phyloP scores from a whole-genome alignment of 1,139 yeast genomes.

The Hyphopichia buzzinii region DNA sequence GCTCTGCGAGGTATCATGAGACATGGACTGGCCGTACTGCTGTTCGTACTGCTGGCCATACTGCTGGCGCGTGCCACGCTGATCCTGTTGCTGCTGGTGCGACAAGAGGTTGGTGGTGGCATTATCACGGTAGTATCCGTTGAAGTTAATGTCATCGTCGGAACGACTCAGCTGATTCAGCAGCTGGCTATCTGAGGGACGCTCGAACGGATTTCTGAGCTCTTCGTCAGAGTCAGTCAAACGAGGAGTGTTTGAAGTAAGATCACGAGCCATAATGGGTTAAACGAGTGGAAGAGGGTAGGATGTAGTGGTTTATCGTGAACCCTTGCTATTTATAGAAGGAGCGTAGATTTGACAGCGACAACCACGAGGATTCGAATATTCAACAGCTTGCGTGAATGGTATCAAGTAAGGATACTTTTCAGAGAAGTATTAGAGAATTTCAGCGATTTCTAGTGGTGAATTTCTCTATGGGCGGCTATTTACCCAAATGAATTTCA shows the following conservation, averaged over 20 bases:
- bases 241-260: conserved; percentile 29
- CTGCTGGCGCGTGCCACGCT: too few species aligned
- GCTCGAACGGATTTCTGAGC: conserved; percentile 2
- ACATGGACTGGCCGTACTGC: not conserved
- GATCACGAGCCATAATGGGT: conserved; percentile 40
- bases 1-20: not conserved
- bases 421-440: too few species aligned
- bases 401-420: too few species aligned
- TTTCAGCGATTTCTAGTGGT: too few species aligned
- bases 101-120: conserved; percentile 17
- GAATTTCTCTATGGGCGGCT: too few species aligned
- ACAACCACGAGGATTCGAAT: too few species aligned
- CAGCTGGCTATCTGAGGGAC: not conserved
- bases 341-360: too few species aligned
- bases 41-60: not conserved
- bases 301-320: too few species aligned
- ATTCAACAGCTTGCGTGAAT: too few species aligned
- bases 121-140: conserved; percentile 24
- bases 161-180: conserved; percentile 9
- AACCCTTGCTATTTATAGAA: too few species aligned
- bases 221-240: conserved; percentile 1
- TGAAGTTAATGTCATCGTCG: conserved; percentile 22
- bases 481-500: too few species aligned
- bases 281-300: too few species aligned
- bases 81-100: conserved; percentile 9